phyloP scores from a whole-genome alignment of 2,329 filamentous ascomycete species.

The Aspergillus candidus region DNA sequence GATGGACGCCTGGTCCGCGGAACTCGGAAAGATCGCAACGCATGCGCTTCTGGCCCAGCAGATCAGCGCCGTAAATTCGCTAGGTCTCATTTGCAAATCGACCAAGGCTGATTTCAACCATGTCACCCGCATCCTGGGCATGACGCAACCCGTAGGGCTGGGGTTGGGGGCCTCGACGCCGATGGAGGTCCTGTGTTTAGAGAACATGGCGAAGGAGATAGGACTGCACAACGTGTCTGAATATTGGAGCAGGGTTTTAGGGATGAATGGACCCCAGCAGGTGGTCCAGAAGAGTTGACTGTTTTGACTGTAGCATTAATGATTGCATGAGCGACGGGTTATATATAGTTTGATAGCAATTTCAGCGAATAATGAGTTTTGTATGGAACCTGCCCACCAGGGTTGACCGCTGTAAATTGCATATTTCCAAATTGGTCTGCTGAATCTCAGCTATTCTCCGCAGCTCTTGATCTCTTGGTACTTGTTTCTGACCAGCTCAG shows the following conservation, averaged over 20 bases:
- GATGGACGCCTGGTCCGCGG: constrained; percentile 17
- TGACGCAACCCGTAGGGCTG: background rate
- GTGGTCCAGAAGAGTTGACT: too few relatives aligned
- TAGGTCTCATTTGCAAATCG: constrained; percentile 10
- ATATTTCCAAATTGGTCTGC: too few relatives aligned
- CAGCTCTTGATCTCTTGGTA: too few relatives aligned
- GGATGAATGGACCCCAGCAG: constrained; percentile 9
- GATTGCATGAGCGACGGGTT: too few relatives aligned
- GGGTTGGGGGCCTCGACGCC: constrained; percentile 4
- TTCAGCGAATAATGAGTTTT: too few relatives aligned
- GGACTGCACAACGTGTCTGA: constrained; percentile 13
- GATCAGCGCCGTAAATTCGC: constrained; percentile 8
- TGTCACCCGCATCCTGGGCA: constrained; percentile 9
- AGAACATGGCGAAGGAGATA: constrained; percentile 14
- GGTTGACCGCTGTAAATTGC: too few relatives aligned
- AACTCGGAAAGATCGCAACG: constrained; percentile 11
- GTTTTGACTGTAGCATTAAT: too few relatives aligned
- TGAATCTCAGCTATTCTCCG: too few relatives aligned
- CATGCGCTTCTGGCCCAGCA: constrained; percentile 14
- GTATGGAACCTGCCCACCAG: too few relatives aligned
- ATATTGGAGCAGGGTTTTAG: constrained; percentile 14
- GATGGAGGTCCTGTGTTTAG: constrained; percentile 13
- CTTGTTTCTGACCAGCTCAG: too few relatives aligned
- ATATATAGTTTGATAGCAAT: too few relatives aligned
- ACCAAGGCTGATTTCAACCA: constrained; percentile 12